These are phyloP conservation scores for Mitragyna speciosa DNA, from an alignment of 257 asterid species.

Conservation along the genomic window DNA sequence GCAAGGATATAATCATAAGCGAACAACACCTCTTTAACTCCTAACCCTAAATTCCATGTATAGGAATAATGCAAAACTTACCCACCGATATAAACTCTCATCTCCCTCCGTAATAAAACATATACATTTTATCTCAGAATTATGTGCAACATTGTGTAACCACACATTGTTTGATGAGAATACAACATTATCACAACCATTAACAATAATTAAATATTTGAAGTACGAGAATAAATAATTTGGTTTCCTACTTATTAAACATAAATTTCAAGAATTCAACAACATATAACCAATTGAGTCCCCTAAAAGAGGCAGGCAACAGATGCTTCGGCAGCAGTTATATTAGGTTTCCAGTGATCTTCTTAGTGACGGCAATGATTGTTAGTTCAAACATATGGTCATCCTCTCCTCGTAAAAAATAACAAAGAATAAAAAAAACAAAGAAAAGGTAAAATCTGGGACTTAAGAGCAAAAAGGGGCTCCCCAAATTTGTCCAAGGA, in stretches of 20 bases:
- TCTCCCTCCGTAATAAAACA: not conserved
- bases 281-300: not conserved
- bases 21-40: no score
- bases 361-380: not conserved
- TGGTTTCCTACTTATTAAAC: not conserved
- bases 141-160: not conserved
- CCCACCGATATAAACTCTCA: not conserved
- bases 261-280: not conserved
- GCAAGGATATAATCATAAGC: no score
- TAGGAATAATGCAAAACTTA: not conserved
- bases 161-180: not conserved
- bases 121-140: not conserved
- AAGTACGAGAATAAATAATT: not conserved
- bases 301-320: not conserved
- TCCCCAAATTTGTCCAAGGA: not conserved
- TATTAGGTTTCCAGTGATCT: not conserved
- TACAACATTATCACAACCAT: not conserved
- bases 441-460: not conserved
- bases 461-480: no score
- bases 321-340: not conserved
- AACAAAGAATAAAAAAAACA: not conserved
- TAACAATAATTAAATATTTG: no score
- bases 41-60: not conserved
- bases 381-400: not conserved
- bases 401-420: not conserved